Evolutionary conservation across 2,329 filamentous ascomycete species (phyloP).

Genomic region (Fusarium beomiforme): DNA sequence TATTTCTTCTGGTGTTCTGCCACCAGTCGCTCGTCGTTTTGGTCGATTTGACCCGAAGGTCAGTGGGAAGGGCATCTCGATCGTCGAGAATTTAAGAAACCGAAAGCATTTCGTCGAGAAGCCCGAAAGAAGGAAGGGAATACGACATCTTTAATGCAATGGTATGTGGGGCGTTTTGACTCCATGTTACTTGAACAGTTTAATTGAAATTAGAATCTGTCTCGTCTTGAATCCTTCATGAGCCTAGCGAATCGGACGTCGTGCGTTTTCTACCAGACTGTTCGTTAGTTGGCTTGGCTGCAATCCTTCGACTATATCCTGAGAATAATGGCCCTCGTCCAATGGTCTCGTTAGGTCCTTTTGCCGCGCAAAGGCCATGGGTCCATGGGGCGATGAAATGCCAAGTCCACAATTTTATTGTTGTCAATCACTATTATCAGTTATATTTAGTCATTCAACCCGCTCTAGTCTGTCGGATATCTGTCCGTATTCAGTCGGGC

Average conservation of each 20-base stretch:
- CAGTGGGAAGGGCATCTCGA: background rate
- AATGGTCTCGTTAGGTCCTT: background rate
- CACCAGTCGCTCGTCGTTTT: background rate
- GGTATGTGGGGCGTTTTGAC: background rate
- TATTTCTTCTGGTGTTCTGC: background rate
- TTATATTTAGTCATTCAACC: background rate
- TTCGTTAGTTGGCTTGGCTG: background rate
- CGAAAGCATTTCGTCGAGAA: background rate
- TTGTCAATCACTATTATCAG: background rate
- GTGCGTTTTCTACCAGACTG: background rate
- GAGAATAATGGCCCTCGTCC: background rate
- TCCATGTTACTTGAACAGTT: background rate
- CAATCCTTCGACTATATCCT: background rate
- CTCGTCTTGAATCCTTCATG: background rate
- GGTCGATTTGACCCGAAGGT: background rate
- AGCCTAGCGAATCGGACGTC: background rate
- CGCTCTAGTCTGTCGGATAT: background rate
- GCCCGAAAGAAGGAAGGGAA: background rate
- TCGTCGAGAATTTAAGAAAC: background rate
- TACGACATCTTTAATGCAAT: background rate
- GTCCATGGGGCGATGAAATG: background rate
- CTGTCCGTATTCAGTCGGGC: no score
- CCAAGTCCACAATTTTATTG: background rate
- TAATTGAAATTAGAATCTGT: constrained; percentile 12
- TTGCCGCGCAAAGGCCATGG: background rate